These are phyloP conservation scores for Phytophthora macrochlamydospora DNA, from an alignment of 352 stramenopile genomes.

Conservation along the genomic window DNA sequence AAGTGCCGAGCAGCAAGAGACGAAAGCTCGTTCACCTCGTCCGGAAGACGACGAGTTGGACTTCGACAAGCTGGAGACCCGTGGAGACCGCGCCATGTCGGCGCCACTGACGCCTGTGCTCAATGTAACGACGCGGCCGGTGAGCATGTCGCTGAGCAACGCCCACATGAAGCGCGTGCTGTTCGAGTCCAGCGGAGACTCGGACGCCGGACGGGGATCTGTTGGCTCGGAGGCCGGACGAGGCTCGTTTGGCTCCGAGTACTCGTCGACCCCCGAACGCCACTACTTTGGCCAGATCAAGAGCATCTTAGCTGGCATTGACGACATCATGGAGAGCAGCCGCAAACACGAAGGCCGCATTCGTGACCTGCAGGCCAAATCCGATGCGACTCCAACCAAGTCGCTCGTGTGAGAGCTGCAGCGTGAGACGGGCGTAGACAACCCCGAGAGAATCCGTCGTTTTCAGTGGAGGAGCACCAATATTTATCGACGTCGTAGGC, in stretches of 20 bases:
- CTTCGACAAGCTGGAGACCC: conserved; percentile 12
- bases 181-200: conserved; percentile 13
- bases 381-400: neutral
- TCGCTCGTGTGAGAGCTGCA: conserved; percentile 10
- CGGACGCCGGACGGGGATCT: conserved; percentile 25
- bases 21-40: neutral
- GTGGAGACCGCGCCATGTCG: conserved; percentile 13
- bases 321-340: conserved; percentile 36
- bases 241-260: conserved; percentile 10
- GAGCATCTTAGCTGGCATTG: conserved; percentile 32
- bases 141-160: conserved; percentile 19
- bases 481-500: conserved; percentile 35
- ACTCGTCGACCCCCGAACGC: conserved; percentile 28
- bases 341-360: conserved; percentile 26
- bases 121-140: conserved; percentile 17
- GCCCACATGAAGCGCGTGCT: conserved; percentile 31
- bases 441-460: neutral
- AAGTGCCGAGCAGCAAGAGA: neutral
- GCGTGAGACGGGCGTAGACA: conserved; percentile 6
- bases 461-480: conserved; percentile 13
- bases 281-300: conserved; percentile 37
- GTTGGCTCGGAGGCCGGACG: neutral
- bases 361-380: conserved; percentile 23
- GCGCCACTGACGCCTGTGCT: conserved; percentile 11
- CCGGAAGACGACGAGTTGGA: conserved; percentile 14